Evolutionary conservation across 768 basidiomycete genomes (phyloP), one percentile per base, ranked within the genome.

Genomic region (Termitomyces sp.): DNA sequence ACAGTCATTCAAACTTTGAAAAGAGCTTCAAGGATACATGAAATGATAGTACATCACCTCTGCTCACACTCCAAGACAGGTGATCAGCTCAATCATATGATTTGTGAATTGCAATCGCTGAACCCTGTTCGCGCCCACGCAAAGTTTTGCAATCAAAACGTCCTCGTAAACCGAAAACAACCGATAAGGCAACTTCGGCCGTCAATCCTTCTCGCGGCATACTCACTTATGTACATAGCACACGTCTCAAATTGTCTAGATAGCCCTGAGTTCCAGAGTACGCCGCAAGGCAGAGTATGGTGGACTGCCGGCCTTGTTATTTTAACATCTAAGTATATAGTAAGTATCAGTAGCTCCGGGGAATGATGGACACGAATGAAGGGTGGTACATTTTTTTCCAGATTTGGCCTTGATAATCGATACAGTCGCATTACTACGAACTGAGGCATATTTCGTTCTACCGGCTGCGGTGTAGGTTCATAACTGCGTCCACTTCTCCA

Each of bases 231-330:
- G n/a, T n/a, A n/a, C n/a, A n/a, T n/a, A n/a, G n/a, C n/a, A n/a
- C n/a, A n/a, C n/a, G n/a, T n/a, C n/a, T 32, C 27, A 40, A 12
- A 46, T n/a, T 12, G 47, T 35, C n/a, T 44, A 25, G 13, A 9
- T 32, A 45, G 36, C 53, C 56, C 50, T 57, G 56, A 49, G 59
- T 60, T 60, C 53, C 59, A 60, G 56, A 57, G 59, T 57, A 54
- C 40, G 50, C 56, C 59, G 33, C 51, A 54, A 51, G 56, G 56
- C 55, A 49, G 33, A 18, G 25, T 23, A 36, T 25, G 35, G n/a
- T 12, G 25, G 23, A 27, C 32, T 25, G 25, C 16, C 35, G 7
- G 18, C 35, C 23, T 25, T 36, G 47, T 16, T 20, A 23, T 36
- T n/a, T n/a, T 16, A 36, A 49, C 35, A 49, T 49, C 23, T 36